phyloP scores from a whole-genome alignment of 495 filamentous ascomycete species.

The Poronia punctata region DNA sequence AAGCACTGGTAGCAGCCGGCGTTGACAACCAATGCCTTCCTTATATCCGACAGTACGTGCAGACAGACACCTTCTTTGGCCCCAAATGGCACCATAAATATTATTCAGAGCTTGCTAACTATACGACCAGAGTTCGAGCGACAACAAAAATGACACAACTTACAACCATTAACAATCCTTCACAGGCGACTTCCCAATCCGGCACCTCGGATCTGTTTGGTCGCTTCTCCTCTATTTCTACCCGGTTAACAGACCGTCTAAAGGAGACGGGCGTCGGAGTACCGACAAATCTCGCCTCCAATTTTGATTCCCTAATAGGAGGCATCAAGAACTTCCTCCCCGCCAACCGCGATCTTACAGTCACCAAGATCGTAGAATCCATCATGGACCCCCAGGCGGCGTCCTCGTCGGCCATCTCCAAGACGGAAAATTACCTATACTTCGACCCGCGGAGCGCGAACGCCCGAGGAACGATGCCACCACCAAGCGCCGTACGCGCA shows the following conservation, averaged over 20 bases:
- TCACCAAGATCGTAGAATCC: conserved; percentile 96
- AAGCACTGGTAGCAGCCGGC: conserved; percentile 68
- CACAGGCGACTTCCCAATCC: conserved; percentile 50
- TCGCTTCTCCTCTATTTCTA: conserved; percentile 83
- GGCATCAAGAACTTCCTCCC: conserved; percentile 98
- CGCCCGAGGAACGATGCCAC: conserved; percentile 86
- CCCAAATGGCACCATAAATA: neutral
- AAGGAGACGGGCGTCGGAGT: conserved; percentile 70
- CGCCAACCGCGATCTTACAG: conserved; percentile 86
- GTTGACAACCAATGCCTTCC: conserved; percentile 68
- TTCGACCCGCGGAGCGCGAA: conserved; percentile 93
- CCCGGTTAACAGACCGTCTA: conserved; percentile 84
- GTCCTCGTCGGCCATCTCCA: conserved; percentile 84
- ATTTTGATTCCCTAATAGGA: conserved; percentile 92
- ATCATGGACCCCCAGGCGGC: conserved; percentile 94
- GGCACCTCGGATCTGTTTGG: conserved; percentile 72
- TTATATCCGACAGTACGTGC: conserved; percentile 71
- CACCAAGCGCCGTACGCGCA: conserved; percentile 50
- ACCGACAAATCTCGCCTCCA: conserved; percentile 60
- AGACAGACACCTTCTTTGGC: neutral
- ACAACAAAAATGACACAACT: conserved; percentile 99
- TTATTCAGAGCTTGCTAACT: conserved; percentile 21
- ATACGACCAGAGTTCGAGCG: conserved; percentile 65
- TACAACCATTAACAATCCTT: conserved; percentile 64
- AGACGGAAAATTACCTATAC: conserved; percentile 97